Evolutionary conservation across 148 eudicot species (phyloP).

Genomic region (Rhododendron mucronatum): DNA sequence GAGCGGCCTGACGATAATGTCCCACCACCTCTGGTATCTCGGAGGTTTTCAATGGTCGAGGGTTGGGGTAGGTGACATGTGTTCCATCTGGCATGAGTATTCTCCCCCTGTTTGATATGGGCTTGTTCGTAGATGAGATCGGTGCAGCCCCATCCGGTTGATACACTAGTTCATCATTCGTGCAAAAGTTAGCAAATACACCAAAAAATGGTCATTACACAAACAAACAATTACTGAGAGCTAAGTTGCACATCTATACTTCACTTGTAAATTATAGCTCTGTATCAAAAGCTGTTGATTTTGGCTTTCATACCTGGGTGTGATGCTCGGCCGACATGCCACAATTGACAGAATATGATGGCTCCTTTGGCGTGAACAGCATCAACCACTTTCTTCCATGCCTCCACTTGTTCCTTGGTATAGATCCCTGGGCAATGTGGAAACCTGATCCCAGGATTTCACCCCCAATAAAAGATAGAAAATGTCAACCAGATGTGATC

Average conservation of each 20-base stretch:
- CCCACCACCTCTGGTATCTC: conserved; percentile 46
- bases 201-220: not conserved
- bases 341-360: conserved; percentile 66
- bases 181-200: conserved; percentile 4
- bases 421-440: conserved; percentile 83
- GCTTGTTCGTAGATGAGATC: conserved; percentile 70
- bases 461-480: not conserved
- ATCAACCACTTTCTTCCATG: conserved; percentile 76
- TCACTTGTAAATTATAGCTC: not conserved
- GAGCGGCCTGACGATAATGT: conserved; percentile 65
- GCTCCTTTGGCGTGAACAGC: conserved; percentile 75
- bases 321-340: conserved; percentile 94
- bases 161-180: conserved; percentile 35
- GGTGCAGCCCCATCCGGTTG: conserved; percentile 63
- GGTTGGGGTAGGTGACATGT: conserved; percentile 39
- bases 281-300: not conserved
- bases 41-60: conserved; percentile 33
- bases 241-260: not conserved
- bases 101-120: conserved; percentile 56
- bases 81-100: conserved; percentile 57
- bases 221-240: not conserved
- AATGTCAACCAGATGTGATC: not conserved
- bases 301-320: conserved; percentile 41
- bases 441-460: conserved; percentile 42
- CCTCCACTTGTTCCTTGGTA: conserved; percentile 62